Base-by-base conservation (phyloP, 345 rosid genomes). In the Salix caprea region DNA sequence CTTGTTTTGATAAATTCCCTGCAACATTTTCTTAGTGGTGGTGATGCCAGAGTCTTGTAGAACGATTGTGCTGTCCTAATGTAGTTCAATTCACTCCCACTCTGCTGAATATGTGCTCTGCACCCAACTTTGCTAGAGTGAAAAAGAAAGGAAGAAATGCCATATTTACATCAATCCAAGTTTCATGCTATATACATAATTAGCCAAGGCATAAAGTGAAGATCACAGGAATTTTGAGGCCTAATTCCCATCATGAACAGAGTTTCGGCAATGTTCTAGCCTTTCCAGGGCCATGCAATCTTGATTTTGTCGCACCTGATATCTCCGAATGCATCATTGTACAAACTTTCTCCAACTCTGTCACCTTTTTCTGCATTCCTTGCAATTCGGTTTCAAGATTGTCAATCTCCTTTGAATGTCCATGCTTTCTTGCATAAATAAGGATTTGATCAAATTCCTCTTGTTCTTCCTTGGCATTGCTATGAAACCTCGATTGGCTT, bases 191-290 rank as follows among this genome's bases (percentile, higher is more conserved):
- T n/a, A 9, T 1, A 23, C 62, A 23, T n/a, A 9, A n/a, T 58
- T n/a, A 24, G 26, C 13, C 28, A n/a, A 23, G 28, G 62, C 26
- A n/a, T n/a, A n/a, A 3, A n/a, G 26, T 8, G 28, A n/a, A 8
- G 10, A n/a, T n/a, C 62, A n/a, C 23, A 3, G 10, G 9, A 48
- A 34, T 3, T 39, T 23, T 8, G 44, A 1, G 14, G 40, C 14
- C 62, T 26, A 5, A 64, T 23, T 24, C 30, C 18, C n/a, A 23
- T 83, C 75, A 84, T 48, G 82, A 85, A 78, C 90, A 87, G 9
- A 83, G 82, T 75, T 70, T 83, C 14, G 88, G 89, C 70, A 83
- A 80, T 50, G 67, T 44, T 68, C 80, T 77, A 67, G 73, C 76
- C 68, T 76, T 80, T 13, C 73, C 77, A 15, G 61, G 44, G 64